Percentiles rank a stretch among this genome's conserved stretches.
These are phyloP conservation scores for Onygenales sp. DNA, from an alignment of 2,329 filamentous ascomycete species.

Conservation along the genomic window DNA sequence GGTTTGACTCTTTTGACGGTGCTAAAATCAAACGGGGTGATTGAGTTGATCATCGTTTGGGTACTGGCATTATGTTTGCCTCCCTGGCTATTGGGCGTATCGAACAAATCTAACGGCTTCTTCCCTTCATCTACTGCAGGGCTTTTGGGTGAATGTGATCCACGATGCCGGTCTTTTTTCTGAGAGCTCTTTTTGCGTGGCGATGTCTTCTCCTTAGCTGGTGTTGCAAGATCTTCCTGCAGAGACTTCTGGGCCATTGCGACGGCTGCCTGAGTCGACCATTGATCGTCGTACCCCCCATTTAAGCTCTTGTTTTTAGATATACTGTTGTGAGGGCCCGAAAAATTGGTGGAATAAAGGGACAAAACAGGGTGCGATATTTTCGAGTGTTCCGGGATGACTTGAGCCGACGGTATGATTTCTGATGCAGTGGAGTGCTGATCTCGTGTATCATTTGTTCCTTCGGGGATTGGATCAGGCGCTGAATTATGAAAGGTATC, in stretches of 20 bases:
- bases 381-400: constrained; percentile 19
- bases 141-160: neutral
- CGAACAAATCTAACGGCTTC: neutral
- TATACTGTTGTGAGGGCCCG: constrained; percentile 18
- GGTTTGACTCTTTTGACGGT: constrained; percentile 18
- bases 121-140: too few relatives aligned
- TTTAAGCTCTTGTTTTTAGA: constrained; percentile 11
- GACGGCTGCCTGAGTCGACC: constrained; percentile 33
- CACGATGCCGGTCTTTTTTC: neutral
- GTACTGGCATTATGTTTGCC: neutral
- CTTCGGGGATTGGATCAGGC: constrained; percentile 3
- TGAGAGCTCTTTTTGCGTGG: neutral
- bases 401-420: constrained; percentile 29
- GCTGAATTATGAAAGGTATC: neutral
- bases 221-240: constrained; percentile 28
- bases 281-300: constrained; percentile 21
- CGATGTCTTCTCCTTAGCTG: constrained; percentile 7
- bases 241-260: constrained; percentile 30
- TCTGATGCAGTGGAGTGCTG: constrained; percentile 13
- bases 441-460: constrained; percentile 5
- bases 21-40: constrained; percentile 31
- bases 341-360: constrained; percentile 26
- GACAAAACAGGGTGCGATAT: constrained; percentile 26
- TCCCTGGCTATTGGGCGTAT: neutral
- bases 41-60: constrained; percentile 26